phyloP scores from a whole-genome alignment of 2,329 filamentous ascomycete species.

The Teratosphaeria nubilosa region DNA sequence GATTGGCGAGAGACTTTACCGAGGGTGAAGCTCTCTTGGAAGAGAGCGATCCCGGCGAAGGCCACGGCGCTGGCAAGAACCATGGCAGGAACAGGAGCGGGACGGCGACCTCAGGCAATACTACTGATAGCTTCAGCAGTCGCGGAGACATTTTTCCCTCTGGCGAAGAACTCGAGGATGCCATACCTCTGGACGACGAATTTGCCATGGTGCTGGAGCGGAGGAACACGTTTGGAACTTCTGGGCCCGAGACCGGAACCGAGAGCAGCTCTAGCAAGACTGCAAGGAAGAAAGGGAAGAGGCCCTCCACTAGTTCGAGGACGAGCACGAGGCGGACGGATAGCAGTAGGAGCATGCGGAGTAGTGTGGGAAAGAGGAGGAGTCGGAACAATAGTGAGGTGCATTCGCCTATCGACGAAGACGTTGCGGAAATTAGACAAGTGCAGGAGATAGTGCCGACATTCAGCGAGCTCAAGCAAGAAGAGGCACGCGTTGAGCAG shows the following conservation, averaged over 20 bases:
- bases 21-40: slow-evolving; percentile 66
- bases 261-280: neutral
- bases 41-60: slow-evolving; percentile 42
- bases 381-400: neutral
- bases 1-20: slow-evolving; percentile 25
- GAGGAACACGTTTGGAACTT: slow-evolving; percentile 38
- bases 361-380: neutral
- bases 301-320: neutral
- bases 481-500: slow-evolving; percentile 44
- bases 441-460: slow-evolving; percentile 30
- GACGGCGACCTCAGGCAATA: slow-evolving; percentile 69
- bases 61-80: slow-evolving; percentile 9
- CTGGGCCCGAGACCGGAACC: slow-evolving; percentile 18
- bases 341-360: neutral
- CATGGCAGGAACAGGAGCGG: slow-evolving; percentile 58
- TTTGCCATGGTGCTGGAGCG: slow-evolving; percentile 75
- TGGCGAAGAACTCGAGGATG: slow-evolving; percentile 70
- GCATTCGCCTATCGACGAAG: neutral
- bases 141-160: slow-evolving; percentile 85
- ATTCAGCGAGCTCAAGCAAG: slow-evolving; percentile 45
- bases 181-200: slow-evolving; percentile 84
- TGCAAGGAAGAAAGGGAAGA: neutral
- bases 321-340: neutral
- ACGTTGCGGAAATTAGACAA: neutral
- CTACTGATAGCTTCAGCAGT: slow-evolving; percentile 76